phyloP scores from a whole-genome alignment of 345 rosid species.

The Salix purpurea region DNA sequence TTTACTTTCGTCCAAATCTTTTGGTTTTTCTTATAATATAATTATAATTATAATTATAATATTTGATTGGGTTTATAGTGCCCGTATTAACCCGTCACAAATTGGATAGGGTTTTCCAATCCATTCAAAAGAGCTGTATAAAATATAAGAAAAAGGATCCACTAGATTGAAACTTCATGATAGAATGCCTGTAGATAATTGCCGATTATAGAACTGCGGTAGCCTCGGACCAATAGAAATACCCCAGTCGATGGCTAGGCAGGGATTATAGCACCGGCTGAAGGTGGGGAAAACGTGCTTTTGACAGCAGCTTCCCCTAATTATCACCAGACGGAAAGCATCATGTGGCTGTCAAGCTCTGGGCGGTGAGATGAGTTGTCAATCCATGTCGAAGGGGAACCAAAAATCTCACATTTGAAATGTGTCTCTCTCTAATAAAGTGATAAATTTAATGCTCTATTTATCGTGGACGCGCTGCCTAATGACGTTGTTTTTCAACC shows the following conservation, averaged over 20 bases:
- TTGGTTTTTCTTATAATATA: too few species aligned
- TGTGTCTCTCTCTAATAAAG: background rate
- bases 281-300: background rate
- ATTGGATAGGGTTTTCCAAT: too few species aligned
- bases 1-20: too few species aligned
- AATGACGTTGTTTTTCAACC: background rate
- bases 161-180: too few species aligned
- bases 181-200: background rate
- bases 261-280: background rate
- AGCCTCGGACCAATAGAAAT: background rate
- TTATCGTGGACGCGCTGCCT: background rate
- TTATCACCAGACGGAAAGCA: background rate
- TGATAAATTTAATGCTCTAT: background rate
- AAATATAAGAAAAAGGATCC: too few species aligned
- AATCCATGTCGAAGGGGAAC: background rate
- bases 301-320: background rate
- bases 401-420: background rate
- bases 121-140: too few species aligned
- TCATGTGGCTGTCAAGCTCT: background rate
- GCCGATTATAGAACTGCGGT: background rate
- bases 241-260: background rate
- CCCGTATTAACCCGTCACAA: too few species aligned
- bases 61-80: too few species aligned
- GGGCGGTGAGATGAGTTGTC: background rate
- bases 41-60: too few species aligned